These are phyloP conservation scores for Fusarium bactridioides DNA, from an alignment of 2,329 filamentous ascomycete species.

Conservation along the genomic window DNA sequence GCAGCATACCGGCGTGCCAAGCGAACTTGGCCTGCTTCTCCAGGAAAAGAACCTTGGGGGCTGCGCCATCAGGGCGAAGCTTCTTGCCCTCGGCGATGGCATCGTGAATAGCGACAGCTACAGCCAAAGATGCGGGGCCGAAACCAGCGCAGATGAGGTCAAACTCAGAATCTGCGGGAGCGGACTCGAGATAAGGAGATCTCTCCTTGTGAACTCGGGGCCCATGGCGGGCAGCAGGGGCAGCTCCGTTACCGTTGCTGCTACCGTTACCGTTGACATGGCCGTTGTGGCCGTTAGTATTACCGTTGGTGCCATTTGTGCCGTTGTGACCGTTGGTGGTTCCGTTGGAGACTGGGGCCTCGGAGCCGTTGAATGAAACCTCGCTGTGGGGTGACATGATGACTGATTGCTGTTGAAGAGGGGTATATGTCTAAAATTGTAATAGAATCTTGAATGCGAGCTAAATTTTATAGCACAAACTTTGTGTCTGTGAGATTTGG, in stretches of 20 bases:
- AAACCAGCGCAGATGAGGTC: conserved; percentile 94
- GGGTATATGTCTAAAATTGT: conserved; percentile 11
- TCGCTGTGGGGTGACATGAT: conserved; percentile 50
- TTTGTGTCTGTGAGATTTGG: conserved; percentile 5
- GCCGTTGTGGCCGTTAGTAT: conserved; percentile 11
- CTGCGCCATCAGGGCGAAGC: conserved; percentile 50
- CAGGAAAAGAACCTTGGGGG: conserved; percentile 82
- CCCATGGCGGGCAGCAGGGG: conserved; percentile 26
- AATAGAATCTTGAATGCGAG: neutral
- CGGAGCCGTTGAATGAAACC: conserved; percentile 41
- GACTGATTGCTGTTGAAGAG: conserved; percentile 11
- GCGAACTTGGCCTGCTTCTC: conserved; percentile 85
- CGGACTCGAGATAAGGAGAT: conserved; percentile 35
- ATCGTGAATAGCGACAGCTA: conserved; percentile 90
- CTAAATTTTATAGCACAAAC: conserved; percentile 6
- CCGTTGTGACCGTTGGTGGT: conserved; percentile 20
- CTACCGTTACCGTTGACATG: conserved; percentile 30
- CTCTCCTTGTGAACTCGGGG: conserved; percentile 37
- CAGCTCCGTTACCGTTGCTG: conserved; percentile 36
- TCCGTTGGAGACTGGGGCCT: conserved; percentile 32
- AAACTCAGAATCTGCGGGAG: conserved; percentile 67
- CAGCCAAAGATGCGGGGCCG: conserved; percentile 87
- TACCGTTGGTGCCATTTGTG: conserved; percentile 19
- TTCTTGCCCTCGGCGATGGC: conserved; percentile 62
- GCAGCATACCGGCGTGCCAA: conserved; percentile 96